phyloP scores from a whole-genome alignment of 202 grass and related monocot species.

The Panicum hallii region DNA sequence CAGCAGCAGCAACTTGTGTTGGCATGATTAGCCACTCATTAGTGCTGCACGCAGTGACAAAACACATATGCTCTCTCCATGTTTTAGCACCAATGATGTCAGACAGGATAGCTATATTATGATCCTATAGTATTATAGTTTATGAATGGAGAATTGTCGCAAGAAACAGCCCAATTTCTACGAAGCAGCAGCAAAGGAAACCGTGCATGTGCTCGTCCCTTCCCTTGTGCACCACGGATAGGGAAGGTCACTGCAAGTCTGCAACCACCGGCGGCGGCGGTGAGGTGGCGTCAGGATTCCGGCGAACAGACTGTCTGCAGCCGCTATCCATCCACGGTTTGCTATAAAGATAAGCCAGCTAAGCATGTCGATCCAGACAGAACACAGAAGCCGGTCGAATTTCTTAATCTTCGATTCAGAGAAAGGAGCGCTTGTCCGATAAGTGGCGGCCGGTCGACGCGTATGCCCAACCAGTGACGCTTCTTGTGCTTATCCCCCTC shows the following conservation, averaged over 20 bases:
- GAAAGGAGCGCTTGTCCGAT: background rate
- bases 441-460: background rate
- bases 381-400: background rate
- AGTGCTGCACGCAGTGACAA: background rate
- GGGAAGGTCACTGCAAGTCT: background rate
- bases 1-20: background rate
- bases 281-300: background rate
- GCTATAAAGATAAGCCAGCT: background rate
- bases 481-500: background rate
- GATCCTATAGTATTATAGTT: background rate
- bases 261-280: slow-evolving; percentile 10
- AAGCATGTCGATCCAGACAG: background rate
- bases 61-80: background rate
- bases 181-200: background rate
- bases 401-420: background rate
- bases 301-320: background rate
- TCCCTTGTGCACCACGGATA: background rate
- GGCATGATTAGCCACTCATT: background rate
- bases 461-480: background rate
- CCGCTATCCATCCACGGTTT: background rate
- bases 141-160: background rate
- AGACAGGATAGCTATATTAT: background rate
- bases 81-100: background rate
- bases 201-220: background rate
- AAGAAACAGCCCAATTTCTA: background rate